Percentiles rank a stretch among this genome's conserved stretches.
Conservation (phyloP, 495 filamentous ascomycete genomes). For the Chaetomidium leptoderma region DNA sequence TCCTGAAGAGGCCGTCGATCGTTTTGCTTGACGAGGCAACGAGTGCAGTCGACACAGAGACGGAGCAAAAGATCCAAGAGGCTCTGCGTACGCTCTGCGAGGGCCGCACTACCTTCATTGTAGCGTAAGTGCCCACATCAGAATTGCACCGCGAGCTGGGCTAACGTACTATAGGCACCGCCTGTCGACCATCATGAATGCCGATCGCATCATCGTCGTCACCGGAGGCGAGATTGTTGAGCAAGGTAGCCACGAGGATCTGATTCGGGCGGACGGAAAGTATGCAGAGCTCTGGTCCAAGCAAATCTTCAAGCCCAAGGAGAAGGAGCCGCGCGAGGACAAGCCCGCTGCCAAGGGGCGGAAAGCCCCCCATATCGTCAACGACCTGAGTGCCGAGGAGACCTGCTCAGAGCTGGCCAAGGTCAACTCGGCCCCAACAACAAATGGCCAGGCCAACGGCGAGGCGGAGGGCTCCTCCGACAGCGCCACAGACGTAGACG, state of each 20-base stretch:
- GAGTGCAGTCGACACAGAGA: conserved; percentile 60
- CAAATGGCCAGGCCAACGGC: conserved; percentile 7
- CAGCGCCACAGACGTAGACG: conserved; percentile 6
- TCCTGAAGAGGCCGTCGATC: conserved; percentile 51
- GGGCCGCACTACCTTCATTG: conserved; percentile 58
- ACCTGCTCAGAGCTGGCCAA: conserved; percentile 37
- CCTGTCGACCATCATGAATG: conserved; percentile 66
- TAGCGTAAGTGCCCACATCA: conserved; percentile 49
- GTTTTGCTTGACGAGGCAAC: conserved; percentile 56
- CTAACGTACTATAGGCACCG: conserved; percentile 46
- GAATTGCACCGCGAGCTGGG: not conserved
- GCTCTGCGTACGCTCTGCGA: conserved; percentile 56
- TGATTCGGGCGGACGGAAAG: conserved; percentile 53
- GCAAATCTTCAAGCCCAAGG: conserved; percentile 52
- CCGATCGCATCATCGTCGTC: conserved; percentile 63
- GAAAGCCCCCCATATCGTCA: conserved; percentile 37
- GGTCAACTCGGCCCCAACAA: conserved; percentile 24
- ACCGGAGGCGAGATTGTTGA: conserved; percentile 61
- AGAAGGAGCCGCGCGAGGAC: conserved; percentile 32
- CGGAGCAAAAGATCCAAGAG: conserved; percentile 67
- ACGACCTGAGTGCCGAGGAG: conserved; percentile 37
- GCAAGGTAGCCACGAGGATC: conserved; percentile 58
- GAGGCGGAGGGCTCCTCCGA: not conserved
- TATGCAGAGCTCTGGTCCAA: conserved; percentile 62
- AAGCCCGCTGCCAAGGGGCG: conserved; percentile 21